Base-by-base conservation (phyloP, 2,329 filamentous ascomycete species). In the Xylariaceae sp. region DNA sequence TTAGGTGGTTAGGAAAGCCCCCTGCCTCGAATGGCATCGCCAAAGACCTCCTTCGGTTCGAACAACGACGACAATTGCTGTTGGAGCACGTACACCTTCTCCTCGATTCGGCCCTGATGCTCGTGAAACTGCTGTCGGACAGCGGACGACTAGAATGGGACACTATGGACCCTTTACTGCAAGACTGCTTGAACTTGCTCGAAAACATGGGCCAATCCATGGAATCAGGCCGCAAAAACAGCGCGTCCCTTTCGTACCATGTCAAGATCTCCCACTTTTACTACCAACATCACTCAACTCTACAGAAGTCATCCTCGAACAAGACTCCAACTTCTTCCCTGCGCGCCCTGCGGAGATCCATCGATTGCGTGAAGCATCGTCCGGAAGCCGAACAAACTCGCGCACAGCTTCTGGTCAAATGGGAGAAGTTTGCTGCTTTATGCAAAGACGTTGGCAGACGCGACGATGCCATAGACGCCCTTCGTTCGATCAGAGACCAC, bases 201-300 rank as follows among this genome's bases (percentile, higher is more conserved):
- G 69, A 75, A 21, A 62, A 66, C 32, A 59, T 78, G 28, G 65
- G 67, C 5, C 60, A 69, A 33, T 37, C 50, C n/a, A 51, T 46
- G 32, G 37, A 48, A 5, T 32, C 40, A 9, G 39, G 32, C 13
- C 38, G 49, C 13, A 50, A 52, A 14, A 42, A 36, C 13, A 58
- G 58, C 17, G 45, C 57, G 6, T 43, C 56, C 14, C 46, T 52
- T n/a, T 63, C 61, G 2, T 75, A 77, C 43, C 65, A 74, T 36
- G 69, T 81, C 40, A 83, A 79, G 46, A 72, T 86, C 17, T 86
- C 82, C 0, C 80, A 82, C 45, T 65, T 83, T 3, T 85, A 85
- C 51, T 86, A 80, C 52, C 64, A 75, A n/a, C 65, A 74, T 30
- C 76, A 77, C 48, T 58, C 72, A 13, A 62, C 67, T 28, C 52